These are phyloP conservation scores for Phytophthora capsici DNA, from an alignment of 352 stramenopile genomes.

Conservation along the genomic window DNA sequence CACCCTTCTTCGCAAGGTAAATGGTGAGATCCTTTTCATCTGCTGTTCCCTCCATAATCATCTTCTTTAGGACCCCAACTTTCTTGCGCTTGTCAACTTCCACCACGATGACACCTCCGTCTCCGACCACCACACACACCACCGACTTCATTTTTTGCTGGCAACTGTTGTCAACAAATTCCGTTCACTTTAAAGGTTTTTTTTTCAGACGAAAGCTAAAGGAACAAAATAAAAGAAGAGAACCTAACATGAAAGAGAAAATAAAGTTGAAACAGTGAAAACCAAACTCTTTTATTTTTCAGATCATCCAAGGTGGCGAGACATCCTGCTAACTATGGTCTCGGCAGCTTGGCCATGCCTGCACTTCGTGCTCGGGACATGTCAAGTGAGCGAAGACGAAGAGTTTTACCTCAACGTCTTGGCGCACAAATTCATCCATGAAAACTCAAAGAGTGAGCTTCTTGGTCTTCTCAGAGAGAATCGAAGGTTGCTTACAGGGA, in stretches of 20 bases:
- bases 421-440: slow-evolving; percentile 36
- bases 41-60: no score
- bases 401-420: slow-evolving; percentile 30
- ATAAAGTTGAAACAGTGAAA: slow-evolving; percentile 13
- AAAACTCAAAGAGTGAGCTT: slow-evolving; percentile 29
- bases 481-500: slow-evolving; percentile 42
- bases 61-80: no score
- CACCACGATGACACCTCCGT: no score
- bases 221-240: not conserved
- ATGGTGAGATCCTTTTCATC: no score
- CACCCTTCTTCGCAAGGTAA: no score
- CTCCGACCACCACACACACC: no score
- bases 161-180: no score
- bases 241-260: not conserved
- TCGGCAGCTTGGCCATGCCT: slow-evolving; percentile 44
- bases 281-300: slow-evolving; percentile 39
- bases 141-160: no score
- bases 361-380: slow-evolving; percentile 32
- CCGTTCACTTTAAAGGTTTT: no score
- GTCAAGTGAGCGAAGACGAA: slow-evolving; percentile 40
- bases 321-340: slow-evolving; percentile 47
- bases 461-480: slow-evolving; percentile 12
- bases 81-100: no score
- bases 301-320: slow-evolving; percentile 44
- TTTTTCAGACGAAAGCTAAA: no score